These are phyloP conservation scores for Pseudoturritis turrita DNA, from an alignment of 345 rosid species.

Conservation along the genomic window DNA sequence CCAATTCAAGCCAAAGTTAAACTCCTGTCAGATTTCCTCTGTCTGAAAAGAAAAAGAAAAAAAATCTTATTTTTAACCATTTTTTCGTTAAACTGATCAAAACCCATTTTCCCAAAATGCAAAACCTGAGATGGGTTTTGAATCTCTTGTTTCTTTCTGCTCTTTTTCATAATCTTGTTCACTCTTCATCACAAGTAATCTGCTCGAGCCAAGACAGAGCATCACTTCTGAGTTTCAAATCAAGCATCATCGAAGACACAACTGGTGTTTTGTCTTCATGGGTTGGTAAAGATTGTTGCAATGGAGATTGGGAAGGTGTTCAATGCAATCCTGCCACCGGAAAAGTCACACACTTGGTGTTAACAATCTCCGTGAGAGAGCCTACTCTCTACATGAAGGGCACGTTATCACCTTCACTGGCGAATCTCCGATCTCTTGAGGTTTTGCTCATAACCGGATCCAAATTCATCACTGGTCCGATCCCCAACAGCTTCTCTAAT, in stretches of 20 bases:
- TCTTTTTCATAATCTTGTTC: conserved; percentile 25
- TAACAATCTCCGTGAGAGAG: conserved; percentile 49
- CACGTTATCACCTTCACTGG: conserved; percentile 65
- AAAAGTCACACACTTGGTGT: conserved; percentile 53
- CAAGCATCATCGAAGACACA: conserved; percentile 63
- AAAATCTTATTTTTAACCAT: conserved; percentile 17
- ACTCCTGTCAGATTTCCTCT: conserved; percentile 27
- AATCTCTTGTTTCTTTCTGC: conserved; percentile 39
- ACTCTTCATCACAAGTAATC: conserved; percentile 29
- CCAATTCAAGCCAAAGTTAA: conserved; percentile 31
- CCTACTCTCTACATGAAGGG: conserved; percentile 67
- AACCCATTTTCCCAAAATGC: conserved; percentile 67
- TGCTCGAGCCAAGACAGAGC: conserved; percentile 65
- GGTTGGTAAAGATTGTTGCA: conserved; percentile 71
- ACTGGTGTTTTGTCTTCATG: conserved; percentile 63
- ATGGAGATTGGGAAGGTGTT: conserved; percentile 93
- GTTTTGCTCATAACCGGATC: conserved; percentile 57
- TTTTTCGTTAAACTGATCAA: conserved; percentile 36
- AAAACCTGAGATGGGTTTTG: conserved; percentile 49
- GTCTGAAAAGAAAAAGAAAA: conserved; percentile 17
- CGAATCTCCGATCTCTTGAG: conserved; percentile 51
- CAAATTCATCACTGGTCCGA: conserved; percentile 69
- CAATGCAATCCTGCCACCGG: conserved; percentile 65
- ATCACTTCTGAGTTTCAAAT: conserved; percentile 75
- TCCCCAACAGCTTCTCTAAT: conserved; percentile 57